phyloP scores from a whole-genome alignment of 352 stramenopile genomes.

The Phytopythium sindhum region DNA sequence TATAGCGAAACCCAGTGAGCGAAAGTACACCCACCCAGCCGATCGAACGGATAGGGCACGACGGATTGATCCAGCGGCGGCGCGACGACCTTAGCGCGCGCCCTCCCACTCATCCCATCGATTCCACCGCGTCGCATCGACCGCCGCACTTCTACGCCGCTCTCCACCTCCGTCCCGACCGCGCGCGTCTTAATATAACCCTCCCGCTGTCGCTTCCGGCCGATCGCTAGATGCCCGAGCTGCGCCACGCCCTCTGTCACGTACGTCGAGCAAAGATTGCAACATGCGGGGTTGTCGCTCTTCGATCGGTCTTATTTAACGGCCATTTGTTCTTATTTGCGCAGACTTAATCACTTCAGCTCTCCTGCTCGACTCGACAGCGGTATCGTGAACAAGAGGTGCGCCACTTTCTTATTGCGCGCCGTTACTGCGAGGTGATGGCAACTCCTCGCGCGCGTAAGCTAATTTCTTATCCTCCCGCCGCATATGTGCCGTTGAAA shows the following conservation, averaged over 20 bases:
- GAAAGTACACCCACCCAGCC: background rate
- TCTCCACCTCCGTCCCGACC: background rate
- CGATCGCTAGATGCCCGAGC: conserved; percentile 2
- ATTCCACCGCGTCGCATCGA: background rate
- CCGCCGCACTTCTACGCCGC: background rate
- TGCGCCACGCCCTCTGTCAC: background rate
- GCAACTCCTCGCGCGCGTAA: background rate
- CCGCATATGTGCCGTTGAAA: background rate
- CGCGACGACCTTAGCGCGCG: background rate
- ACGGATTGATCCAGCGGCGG: background rate
- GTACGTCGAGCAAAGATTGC: background rate
- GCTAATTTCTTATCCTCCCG: background rate
- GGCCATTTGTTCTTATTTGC: background rate
- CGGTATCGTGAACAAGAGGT: conserved; percentile 8
- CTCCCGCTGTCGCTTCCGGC: conserved; percentile 2
- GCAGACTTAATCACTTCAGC: background rate
- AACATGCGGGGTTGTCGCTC: background rate
- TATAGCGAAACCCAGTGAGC: background rate
- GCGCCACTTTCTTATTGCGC: background rate
- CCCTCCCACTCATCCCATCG: background rate
- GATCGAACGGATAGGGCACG: background rate
- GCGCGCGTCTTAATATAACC: conserved; percentile 1
- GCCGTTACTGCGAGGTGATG: background rate
- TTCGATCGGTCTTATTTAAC: background rate
- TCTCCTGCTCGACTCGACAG: conserved; percentile 3